Conservation (phyloP, 352 stramenopile species). For the Phytophthora pinifolia region DNA sequence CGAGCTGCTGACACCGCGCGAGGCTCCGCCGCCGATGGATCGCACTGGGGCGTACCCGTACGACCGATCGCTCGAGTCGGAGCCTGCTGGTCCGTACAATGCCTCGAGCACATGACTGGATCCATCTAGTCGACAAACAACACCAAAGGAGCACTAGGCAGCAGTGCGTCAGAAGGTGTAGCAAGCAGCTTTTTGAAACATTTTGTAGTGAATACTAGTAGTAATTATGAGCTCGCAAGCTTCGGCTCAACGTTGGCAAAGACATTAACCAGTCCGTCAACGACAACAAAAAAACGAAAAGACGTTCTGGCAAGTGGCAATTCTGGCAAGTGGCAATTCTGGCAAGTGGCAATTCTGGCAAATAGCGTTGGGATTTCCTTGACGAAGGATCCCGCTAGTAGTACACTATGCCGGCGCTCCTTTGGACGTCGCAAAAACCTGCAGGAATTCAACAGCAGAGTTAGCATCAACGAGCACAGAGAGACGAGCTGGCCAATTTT, state of each 20-base stretch:
- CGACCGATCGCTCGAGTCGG: conserved; percentile 23
- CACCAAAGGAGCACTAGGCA: neutral
- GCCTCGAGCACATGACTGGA: conserved; percentile 22
- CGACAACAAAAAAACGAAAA: too few relatives aligned
- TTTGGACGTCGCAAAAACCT: conserved; percentile 37
- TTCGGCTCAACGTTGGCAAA: too few relatives aligned
- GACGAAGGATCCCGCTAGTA: conserved; percentile 26
- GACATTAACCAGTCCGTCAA: too few relatives aligned
- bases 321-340: too few relatives aligned
- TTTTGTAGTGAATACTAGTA: conserved; percentile 10
- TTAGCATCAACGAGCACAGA: conserved; percentile 1
- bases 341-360: conserved; percentile 5
- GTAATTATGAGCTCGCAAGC: conserved; percentile 18
- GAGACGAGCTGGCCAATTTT: neutral
- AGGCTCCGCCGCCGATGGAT: conserved; percentile 23
- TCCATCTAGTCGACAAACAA: conserved; percentile 17
- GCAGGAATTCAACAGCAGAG: neutral
- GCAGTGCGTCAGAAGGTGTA: neutral
- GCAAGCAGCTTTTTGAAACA: conserved; percentile 28
- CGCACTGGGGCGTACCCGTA: conserved; percentile 26
- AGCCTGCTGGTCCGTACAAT: conserved; percentile 31
- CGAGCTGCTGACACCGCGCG: conserved; percentile 24
- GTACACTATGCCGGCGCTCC: conserved; percentile 27
- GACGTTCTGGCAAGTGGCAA: too few relatives aligned
- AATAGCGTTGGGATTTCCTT: conserved; percentile 15